phyloP scores from a whole-genome alignment of 2,329 filamentous ascomycete species.

The Fusarium algeriense region DNA sequence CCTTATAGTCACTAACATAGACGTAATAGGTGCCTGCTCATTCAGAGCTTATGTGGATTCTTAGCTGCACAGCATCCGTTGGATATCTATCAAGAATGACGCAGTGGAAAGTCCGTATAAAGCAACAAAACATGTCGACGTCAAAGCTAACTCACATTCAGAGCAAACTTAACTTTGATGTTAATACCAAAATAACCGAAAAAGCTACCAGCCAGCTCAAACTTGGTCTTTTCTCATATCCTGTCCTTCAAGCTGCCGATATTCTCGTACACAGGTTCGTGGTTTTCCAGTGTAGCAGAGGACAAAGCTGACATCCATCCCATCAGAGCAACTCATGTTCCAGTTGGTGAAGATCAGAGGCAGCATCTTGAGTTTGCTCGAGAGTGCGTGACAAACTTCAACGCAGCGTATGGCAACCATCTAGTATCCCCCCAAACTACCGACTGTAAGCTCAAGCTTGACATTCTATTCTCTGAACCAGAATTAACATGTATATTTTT shows the following conservation, averaged over 20 bases:
- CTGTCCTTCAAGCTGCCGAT: conserved; percentile 94
- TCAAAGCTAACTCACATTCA: conserved; percentile 50
- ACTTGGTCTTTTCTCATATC: conserved; percentile 94
- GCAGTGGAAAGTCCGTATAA: conserved; percentile 85
- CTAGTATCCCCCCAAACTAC: conserved; percentile 77
- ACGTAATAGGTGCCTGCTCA: conserved; percentile 75
- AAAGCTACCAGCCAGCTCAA: conserved; percentile 74
- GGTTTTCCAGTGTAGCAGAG: background rate
- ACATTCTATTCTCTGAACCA: background rate
- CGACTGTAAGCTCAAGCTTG: conserved; percentile 65
- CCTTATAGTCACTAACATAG: background rate
- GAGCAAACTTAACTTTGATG: conserved; percentile 78
- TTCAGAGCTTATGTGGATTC: conserved; percentile 95
- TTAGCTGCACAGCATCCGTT: conserved; percentile 91
- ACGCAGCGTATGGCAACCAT: conserved; percentile 75
- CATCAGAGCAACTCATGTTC: conserved; percentile 85
- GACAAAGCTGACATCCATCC: background rate
- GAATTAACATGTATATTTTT: background rate
- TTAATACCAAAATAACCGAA: conserved; percentile 70
- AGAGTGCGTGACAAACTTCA: conserved; percentile 88
- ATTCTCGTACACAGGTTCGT: conserved; percentile 83
- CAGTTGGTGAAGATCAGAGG: conserved; percentile 93
- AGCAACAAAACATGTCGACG: background rate
- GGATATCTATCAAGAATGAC: conserved; percentile 99
- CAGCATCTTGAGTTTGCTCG: conserved; percentile 96